Conservation (phyloP, 805 yeast genomes). For the Hanseniaspora clermontiae region DNA sequence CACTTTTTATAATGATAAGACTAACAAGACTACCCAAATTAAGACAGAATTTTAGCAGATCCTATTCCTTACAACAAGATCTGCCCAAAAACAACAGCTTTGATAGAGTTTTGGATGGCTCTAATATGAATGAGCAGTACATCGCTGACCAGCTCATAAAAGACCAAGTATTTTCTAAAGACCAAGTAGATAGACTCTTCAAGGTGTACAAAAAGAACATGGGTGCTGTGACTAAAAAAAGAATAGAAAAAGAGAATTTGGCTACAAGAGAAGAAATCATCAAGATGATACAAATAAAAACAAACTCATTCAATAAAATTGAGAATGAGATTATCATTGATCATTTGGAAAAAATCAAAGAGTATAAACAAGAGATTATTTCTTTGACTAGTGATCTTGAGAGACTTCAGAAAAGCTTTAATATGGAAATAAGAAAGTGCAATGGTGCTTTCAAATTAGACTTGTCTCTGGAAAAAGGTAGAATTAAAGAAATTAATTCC, state of each 20-base stretch:
- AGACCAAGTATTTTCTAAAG: constrained; percentile 54
- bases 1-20: not conserved
- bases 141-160: constrained; percentile 33
- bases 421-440: constrained; percentile 83
- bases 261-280: constrained; percentile 78
- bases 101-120: not conserved
- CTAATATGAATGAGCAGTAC: constrained; percentile 9
- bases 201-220: constrained; percentile 36
- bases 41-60: not conserved
- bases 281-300: constrained; percentile 83
- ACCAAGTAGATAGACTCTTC: constrained; percentile 73
- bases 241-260: constrained; percentile 42
- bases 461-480: constrained; percentile 82
- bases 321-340: constrained; percentile 82
- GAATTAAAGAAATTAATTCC: constrained; percentile 87
- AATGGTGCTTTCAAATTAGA: constrained; percentile 85
- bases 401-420: constrained; percentile 66
- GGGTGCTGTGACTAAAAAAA: not conserved
- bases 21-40: not conserved
- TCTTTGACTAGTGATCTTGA: constrained; percentile 72
- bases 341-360: constrained; percentile 75
- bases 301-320: constrained; percentile 89
- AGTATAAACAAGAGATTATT: constrained; percentile 77
- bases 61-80: not conserved
- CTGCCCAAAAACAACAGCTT: not conserved